phyloP scores from a whole-genome alignment of 495 filamentous ascomycete genomes.

The Pseudotulostoma volvatum region DNA sequence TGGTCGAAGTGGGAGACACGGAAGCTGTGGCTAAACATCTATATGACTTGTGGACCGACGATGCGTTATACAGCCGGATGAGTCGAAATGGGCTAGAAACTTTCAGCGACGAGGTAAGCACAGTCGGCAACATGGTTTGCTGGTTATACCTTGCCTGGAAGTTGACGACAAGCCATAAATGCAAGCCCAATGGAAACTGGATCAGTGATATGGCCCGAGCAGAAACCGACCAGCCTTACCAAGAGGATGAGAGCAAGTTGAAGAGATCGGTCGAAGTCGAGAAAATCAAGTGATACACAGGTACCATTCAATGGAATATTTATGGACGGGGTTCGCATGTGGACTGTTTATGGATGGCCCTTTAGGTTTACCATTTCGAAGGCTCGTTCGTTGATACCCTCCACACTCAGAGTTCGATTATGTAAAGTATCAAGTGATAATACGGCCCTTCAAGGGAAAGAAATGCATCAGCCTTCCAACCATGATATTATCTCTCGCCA shows the following conservation, averaged over 20 bases:
- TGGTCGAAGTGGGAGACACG: slow-evolving; percentile 58
- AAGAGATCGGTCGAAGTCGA: slow-evolving; percentile 21
- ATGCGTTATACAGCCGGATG: slow-evolving; percentile 48
- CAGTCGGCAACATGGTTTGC: slow-evolving; percentile 59
- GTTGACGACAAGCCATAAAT: slow-evolving; percentile 32
- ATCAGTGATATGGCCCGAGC: slow-evolving; percentile 65
- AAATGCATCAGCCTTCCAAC: slow-evolving; percentile 28
- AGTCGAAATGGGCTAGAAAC: slow-evolving; percentile 43
- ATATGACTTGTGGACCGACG: slow-evolving; percentile 50
- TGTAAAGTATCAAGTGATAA: too few species aligned
- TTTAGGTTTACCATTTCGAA: too few species aligned
- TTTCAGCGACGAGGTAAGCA: slow-evolving; percentile 71
- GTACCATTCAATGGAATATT: too few species aligned
- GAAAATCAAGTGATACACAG: slow-evolving; percentile 16
- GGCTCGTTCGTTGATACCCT: too few species aligned
- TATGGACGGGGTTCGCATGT: too few species aligned
- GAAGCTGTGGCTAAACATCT: slow-evolving; percentile 57
- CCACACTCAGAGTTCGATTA: too few species aligned
- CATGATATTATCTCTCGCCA: slow-evolving; percentile 31
- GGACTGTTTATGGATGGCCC: too few species aligned
- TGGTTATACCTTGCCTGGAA: slow-evolving; percentile 66
- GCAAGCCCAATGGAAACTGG: slow-evolving; percentile 43
- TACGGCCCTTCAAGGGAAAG: too few species aligned
- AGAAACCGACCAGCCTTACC: slow-evolving; percentile 42
- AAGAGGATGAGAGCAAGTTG: slow-evolving; percentile 44